These are phyloP conservation scores for Pseudocercospora cruenta DNA, from an alignment of 2,329 filamentous ascomycete species.

Conservation along the genomic window DNA sequence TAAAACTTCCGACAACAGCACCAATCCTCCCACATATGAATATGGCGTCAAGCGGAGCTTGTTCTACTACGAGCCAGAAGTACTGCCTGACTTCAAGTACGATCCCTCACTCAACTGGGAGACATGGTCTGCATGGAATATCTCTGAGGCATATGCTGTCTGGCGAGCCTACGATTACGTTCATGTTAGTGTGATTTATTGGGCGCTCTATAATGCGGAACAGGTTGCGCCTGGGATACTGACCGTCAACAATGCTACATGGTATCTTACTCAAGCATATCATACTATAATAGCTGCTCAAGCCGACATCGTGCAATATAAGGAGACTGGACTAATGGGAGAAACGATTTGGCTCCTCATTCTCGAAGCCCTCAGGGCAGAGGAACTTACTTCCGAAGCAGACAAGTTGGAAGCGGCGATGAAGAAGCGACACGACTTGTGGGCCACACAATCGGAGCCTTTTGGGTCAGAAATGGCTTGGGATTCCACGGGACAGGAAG, in stretches of 20 bases:
- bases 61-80: conserved; percentile 60
- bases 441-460: conserved; percentile 57
- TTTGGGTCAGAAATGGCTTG: conserved; percentile 66
- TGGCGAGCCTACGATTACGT: conserved; percentile 64
- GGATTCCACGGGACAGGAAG: conserved; percentile 66
- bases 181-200: conserved; percentile 60
- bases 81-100: conserved; percentile 52
- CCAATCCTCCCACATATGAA: conserved; percentile 32
- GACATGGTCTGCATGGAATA: conserved; percentile 57
- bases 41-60: conserved; percentile 59
- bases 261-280: conserved; percentile 61
- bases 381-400: conserved; percentile 49
- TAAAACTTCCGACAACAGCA: conserved; percentile 12
- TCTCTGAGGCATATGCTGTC: conserved; percentile 48
- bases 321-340: conserved; percentile 59
- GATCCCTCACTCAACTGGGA: conserved; percentile 51
- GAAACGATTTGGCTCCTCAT: conserved; percentile 62
- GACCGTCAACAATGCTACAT: conserved; percentile 51
- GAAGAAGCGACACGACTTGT: conserved; percentile 53
- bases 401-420: conserved; percentile 51
- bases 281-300: conserved; percentile 48
- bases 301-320: conserved; percentile 44
- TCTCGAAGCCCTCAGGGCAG: conserved; percentile 55
- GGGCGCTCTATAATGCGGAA: conserved; percentile 60
- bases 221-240: conserved; percentile 53